Evolutionary conservation across 176 grass and related monocot species (phyloP).

Genomic region (Phragmites australis): DNA sequence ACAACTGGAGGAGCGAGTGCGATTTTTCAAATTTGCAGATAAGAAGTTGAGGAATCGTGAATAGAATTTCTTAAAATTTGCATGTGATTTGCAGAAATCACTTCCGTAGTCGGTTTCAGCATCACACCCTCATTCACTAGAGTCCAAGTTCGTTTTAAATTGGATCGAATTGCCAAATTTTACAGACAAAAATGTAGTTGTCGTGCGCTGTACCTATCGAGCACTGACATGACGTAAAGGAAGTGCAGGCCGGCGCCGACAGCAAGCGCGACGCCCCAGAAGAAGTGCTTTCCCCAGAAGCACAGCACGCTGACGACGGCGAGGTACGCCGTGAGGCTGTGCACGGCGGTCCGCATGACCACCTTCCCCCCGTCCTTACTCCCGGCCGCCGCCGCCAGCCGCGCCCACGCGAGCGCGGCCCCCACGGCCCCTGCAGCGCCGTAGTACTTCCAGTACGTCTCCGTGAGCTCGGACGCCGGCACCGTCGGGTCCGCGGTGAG

Average conservation of each 20-base stretch:
- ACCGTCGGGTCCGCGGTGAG: conserved; percentile 39
- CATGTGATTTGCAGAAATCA: neutral
- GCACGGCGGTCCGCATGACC: conserved; percentile 77
- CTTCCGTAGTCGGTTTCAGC: neutral
- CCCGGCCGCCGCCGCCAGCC: conserved; percentile 51
- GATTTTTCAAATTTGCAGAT: neutral
- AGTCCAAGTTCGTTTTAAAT: conserved; percentile 34
- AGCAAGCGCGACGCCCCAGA: conserved; percentile 83
- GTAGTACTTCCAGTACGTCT: conserved; percentile 96
- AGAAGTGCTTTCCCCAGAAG: conserved; percentile 91
- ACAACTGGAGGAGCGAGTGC: neutral
- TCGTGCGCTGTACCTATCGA: conserved; percentile 65
- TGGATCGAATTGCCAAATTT: neutral
- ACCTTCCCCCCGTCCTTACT: conserved; percentile 49
- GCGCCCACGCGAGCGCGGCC: conserved; percentile 59
- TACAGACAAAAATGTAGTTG: neutral
- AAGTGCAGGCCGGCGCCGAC: conserved; percentile 85
- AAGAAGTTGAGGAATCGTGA: neutral
- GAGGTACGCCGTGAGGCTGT: conserved; percentile 87
- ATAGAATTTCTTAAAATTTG: conserved; percentile 11
- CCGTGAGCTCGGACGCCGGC: conserved; percentile 59
- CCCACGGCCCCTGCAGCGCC: conserved; percentile 72
- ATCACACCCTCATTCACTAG: conserved; percentile 15
- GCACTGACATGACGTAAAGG: conserved; percentile 91
- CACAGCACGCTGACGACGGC: conserved; percentile 86